Base-by-base conservation (phyloP, 202 grass and related monocot species). In the Carex arenaria region DNA sequence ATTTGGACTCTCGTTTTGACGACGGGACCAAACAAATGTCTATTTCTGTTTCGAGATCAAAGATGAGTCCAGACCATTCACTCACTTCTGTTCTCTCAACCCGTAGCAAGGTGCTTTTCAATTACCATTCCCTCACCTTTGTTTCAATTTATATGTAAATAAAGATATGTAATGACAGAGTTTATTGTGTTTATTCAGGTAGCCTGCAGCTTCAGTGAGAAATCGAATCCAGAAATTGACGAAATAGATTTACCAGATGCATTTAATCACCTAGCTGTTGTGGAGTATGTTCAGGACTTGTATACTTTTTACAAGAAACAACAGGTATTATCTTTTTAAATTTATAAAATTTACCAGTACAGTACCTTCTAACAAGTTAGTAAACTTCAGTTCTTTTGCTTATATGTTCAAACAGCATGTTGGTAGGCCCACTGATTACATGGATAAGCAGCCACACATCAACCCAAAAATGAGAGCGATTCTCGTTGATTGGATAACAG, bases 401-500 rank as follows among this genome's bases (percentile, higher is more conserved):
- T 63, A 53, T 81, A 66, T 65, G 4, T 56, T 83, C 67, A 31
- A 85, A 83, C 86, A 98, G 93, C 84, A 89, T 20, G 71, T 85
- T 56, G 68, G 62, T 59, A 90, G 85, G 9, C 84, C 88, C 1
- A 61, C 71, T 0, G 93, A 95, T 68, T 99, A 96, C 84, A 99
- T 95, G 34, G 86, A 92, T 5, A 80, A 88, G 5, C 96, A 99
- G 59, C 43, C 86, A 40, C 86, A 99, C 72, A 91, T 99, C 71
- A 94, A 94, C 49, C 85, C 88, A 0, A 90, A 99, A 61, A 92
- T 95, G 91, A 86, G 96, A 64, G 93, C 83, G 64, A 91, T 99
- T 79, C 85, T 99, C 0, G 81, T 84, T 0, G 96, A 99, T 60
- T 99, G 96, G 96, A 84, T 99, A 4, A 93, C 94, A 6, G 96